Percentiles rank a stretch among this genome's conserved stretches.
These are phyloP conservation scores for Claviceps monticola DNA, from an alignment of 2,329 filamentous ascomycete genomes.

Conservation along the genomic window DNA sequence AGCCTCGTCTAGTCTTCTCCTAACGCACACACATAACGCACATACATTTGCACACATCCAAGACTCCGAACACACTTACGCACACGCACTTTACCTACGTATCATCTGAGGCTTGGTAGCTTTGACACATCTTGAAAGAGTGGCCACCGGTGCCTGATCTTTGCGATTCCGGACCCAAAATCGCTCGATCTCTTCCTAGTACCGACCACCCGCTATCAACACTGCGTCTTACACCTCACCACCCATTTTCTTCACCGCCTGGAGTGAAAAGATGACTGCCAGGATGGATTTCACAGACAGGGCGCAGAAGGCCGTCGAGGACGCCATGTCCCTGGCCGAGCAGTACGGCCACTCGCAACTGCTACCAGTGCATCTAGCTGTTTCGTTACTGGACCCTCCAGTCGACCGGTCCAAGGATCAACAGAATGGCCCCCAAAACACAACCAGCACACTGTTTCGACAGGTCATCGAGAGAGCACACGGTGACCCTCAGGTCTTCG, in stretches of 20 bases:
- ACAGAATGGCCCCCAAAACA: slow-evolving; percentile 55
- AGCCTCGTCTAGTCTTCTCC: background rate
- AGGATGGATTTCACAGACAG: slow-evolving; percentile 89
- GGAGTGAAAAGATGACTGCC: slow-evolving; percentile 48
- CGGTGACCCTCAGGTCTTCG: slow-evolving; percentile 80
- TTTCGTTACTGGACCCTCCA: slow-evolving; percentile 63
- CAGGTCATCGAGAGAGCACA: slow-evolving; percentile 91
- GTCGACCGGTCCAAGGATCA: slow-evolving; percentile 69
- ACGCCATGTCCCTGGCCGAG: slow-evolving; percentile 76
- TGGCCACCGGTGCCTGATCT: no score
- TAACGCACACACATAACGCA: background rate
- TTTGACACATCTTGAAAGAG: no score
- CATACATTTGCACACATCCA: background rate
- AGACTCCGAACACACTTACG: no score
- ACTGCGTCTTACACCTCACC: no score
- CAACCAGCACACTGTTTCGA: slow-evolving; percentile 67
- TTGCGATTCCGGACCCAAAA: no score
- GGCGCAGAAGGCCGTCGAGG: slow-evolving; percentile 77
- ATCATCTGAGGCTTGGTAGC: no score
- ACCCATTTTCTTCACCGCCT: background rate
- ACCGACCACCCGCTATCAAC: no score
- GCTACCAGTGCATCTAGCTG: slow-evolving; percentile 77
- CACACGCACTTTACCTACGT: background rate
- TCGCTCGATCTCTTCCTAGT: no score
- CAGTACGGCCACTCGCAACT: slow-evolving; percentile 88